Evolutionary conservation across 768 basidiomycete species (phyloP).

Genomic region (Termitomyces sp.): DNA sequence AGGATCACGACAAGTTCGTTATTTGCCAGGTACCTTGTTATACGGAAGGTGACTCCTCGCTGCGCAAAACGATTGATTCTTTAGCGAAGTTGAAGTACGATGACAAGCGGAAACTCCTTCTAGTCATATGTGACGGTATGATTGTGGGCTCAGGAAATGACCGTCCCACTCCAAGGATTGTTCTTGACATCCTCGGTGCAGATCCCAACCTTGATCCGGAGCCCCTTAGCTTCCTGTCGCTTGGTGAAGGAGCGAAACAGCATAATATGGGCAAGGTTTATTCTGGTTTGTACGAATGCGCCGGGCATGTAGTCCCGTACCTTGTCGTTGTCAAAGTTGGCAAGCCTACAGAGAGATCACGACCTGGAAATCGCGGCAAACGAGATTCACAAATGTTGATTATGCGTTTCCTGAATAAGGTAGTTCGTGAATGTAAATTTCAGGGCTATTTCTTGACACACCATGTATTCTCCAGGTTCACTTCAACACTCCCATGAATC

Average conservation of each 20-base stretch:
- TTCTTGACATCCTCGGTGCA: conserved; percentile 92
- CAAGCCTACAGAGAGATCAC: conserved; percentile 87
- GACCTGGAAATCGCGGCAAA: conserved; percentile 97
- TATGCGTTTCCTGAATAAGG: conserved; percentile 98
- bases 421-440: conserved; percentile 22
- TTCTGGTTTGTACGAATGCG: conserved; percentile 90
- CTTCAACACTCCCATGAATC: conserved; percentile 95
- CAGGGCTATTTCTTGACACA: conserved; percentile 1
- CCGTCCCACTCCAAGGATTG: conserved; percentile 92
- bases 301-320: conserved; percentile 95
- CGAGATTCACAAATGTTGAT: conserved; percentile 95
- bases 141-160: conserved; percentile 98
- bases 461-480: conserved; percentile 62
- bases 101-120: conserved; percentile 92
- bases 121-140: conserved; percentile 96
- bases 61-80: conserved; percentile 89
- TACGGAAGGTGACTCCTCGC: conserved; percentile 87
- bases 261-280: conserved; percentile 99
- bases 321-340: conserved; percentile 90
- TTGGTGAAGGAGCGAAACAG: conserved; percentile 93
- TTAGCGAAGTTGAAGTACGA: conserved; percentile 94
- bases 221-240: conserved; percentile 87
- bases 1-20: conserved; percentile 91
- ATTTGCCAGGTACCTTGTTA: conserved; percentile 99
- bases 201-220: conserved; percentile 93